Evolutionary conservation across 495 filamentous ascomycete species (phyloP).

Genomic region (Sporormia fimetaria): DNA sequence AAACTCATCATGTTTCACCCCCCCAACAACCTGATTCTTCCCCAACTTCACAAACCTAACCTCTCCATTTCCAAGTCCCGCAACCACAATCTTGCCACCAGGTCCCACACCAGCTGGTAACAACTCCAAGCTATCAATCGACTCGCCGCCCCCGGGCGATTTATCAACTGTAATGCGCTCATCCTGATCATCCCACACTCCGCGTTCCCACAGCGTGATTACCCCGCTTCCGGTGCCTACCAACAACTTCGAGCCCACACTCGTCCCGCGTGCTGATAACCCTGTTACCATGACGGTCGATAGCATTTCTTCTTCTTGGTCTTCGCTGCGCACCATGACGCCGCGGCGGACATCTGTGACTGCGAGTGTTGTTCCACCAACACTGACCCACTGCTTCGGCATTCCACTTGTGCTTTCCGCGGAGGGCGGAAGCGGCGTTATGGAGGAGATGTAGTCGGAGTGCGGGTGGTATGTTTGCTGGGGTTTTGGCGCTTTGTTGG

Average conservation of each 20-base stretch:
- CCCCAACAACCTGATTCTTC: slow-evolving; percentile 45
- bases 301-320: slow-evolving; percentile 86
- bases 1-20: slow-evolving; percentile 70
- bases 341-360: slow-evolving; percentile 78
- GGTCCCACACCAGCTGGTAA: slow-evolving; percentile 51
- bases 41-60: slow-evolving; percentile 47
- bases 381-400: slow-evolving; percentile 85
- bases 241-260: slow-evolving; percentile 61
- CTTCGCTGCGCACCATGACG: slow-evolving; percentile 73
- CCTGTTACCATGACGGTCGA: slow-evolving; percentile 62
- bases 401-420: slow-evolving; percentile 68
- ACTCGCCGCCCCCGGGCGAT: slow-evolving; percentile 47
- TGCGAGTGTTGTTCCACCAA: slow-evolving; percentile 78
- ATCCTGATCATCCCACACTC: slow-evolving; percentile 88
- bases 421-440: slow-evolving; percentile 72
- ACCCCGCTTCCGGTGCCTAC: slow-evolving; percentile 72
- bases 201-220: slow-evolving; percentile 84
- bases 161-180: slow-evolving; percentile 66
- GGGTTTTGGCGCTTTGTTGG: slow-evolving; percentile 44
- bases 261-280: slow-evolving; percentile 49
- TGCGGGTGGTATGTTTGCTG: slow-evolving; percentile 75
- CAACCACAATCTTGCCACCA: slow-evolving; percentile 56
- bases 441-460: slow-evolving; percentile 82
- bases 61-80: slow-evolving; percentile 63
- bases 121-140: slow-evolving; percentile 56